Conservation (phyloP, 108 stramenopile genomes). For the Aurantiochytrium sp. region DNA sequence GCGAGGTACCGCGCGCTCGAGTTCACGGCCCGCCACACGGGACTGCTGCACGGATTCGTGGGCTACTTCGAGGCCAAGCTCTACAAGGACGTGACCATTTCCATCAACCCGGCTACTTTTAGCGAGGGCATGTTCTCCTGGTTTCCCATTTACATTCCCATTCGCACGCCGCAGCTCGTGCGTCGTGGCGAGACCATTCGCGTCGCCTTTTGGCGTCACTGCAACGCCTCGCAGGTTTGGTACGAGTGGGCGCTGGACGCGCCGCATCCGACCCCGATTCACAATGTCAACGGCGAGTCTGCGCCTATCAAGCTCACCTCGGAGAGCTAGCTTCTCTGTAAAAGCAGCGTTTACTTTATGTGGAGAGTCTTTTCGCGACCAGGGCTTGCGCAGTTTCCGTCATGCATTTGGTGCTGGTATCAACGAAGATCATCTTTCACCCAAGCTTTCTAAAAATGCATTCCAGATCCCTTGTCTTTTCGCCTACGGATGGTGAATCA, state of each 20-base stretch:
- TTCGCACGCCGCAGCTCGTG: constrained; percentile 72
- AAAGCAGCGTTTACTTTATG: too few species aligned
- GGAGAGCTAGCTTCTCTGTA: not conserved
- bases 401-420: too few species aligned
- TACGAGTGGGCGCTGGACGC: constrained; percentile 90
- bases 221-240: constrained; percentile 69
- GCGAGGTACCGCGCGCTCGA: constrained; percentile 42
- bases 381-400: too few species aligned
- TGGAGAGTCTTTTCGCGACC: too few species aligned
- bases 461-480: too few species aligned
- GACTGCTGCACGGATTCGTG: constrained; percentile 77
- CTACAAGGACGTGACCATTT: constrained; percentile 70
- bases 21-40: not conserved
- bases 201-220: constrained; percentile 72
- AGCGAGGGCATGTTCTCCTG: constrained; percentile 91
- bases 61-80: constrained; percentile 86
- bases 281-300: constrained; percentile 36
- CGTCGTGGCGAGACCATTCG: constrained; percentile 61
- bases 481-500: too few species aligned
- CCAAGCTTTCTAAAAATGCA: too few species aligned
- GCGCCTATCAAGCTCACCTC: constrained; percentile 10
- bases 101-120: constrained; percentile 80
- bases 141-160: constrained; percentile 91
- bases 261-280: constrained; percentile 48
- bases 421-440: too few species aligned